Percentiles rank a stretch among this genome's conserved stretches.
These are phyloP conservation scores for Polychytrium aggregatum DNA, from an alignment of 192 early-diverging fungal genomes.

Conservation along the genomic window DNA sequence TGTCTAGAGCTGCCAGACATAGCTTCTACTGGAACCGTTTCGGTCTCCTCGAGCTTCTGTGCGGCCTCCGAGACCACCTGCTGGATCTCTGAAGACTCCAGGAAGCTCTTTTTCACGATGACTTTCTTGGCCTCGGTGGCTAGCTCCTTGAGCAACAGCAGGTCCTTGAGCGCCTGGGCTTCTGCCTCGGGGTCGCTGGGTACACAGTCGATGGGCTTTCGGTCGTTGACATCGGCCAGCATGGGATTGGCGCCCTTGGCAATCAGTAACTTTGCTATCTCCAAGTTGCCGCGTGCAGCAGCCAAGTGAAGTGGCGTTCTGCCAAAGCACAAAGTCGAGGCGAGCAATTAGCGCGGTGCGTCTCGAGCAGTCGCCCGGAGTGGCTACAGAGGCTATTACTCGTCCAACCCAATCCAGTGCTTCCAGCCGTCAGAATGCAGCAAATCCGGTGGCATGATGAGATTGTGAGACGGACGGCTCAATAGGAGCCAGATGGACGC, in stretches of 20 bases:
- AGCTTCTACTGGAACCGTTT: neutral
- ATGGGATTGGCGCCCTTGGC: conserved; percentile 15
- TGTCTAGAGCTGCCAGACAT: neutral
- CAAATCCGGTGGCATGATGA: no score
- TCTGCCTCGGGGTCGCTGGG: conserved; percentile 5
- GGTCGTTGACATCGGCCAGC: conserved; percentile 7
- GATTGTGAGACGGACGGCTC: no score
- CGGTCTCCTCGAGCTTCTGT: neutral
- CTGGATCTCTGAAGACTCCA: conserved; percentile 7
- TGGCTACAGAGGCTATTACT: no score
- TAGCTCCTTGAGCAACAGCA: conserved; percentile 15
- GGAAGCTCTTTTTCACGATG: conserved; percentile 6
- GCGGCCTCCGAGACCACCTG: conserved; percentile 1
- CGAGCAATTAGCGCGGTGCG: no score
- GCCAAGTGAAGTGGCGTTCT: conserved; percentile 26
- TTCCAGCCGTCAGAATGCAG: no score
- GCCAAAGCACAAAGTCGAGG: no score
- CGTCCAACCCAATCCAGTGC: no score
- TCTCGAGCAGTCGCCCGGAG: no score
- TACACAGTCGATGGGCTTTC: conserved; percentile 9
- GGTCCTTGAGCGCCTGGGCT: conserved; percentile 12
- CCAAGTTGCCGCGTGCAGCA: neutral
- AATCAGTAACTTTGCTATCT: conserved; percentile 10
- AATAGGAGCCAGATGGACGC: no score
- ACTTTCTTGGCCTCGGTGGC: conserved; percentile 9